Evolutionary conservation across 2,329 filamentous ascomycete genomes (phyloP).

Genomic region (Curvularia verruculosa): DNA sequence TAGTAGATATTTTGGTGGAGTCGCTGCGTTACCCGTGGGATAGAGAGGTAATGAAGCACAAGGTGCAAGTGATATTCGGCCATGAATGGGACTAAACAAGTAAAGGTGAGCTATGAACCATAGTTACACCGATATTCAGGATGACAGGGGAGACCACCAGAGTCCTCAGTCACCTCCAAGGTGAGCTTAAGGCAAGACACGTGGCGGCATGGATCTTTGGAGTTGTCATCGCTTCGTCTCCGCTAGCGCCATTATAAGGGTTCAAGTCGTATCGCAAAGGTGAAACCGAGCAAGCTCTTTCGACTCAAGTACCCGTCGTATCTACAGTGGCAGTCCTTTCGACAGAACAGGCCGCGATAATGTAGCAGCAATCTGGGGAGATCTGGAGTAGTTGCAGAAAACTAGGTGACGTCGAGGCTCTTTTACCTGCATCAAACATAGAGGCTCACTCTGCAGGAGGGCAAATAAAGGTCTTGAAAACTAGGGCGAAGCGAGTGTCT

Average conservation of each 20-base stretch:
- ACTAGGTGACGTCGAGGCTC: not conserved
- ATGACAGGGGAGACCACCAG: not conserved
- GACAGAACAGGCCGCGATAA: not conserved
- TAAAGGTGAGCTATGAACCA: constrained; percentile 8
- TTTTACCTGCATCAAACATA: not conserved
- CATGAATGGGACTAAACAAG: not conserved
- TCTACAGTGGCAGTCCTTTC: not conserved
- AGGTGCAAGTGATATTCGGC: not conserved
- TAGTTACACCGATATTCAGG: not conserved
- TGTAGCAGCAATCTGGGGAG: not conserved
- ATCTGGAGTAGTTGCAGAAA: too few species aligned
- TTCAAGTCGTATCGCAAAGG: not conserved
- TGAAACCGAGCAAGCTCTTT: not conserved
- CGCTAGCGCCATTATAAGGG: not conserved
- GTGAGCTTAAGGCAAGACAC: not conserved
- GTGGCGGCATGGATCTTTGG: not conserved
- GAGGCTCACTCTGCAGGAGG: not conserved
- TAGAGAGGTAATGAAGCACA: not conserved
- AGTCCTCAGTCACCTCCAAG: not conserved
- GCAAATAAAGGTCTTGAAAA: not conserved
- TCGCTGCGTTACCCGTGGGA: not conserved
- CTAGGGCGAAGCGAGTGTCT: not conserved
- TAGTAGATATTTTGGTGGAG: not conserved
- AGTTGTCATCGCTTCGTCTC: not conserved
- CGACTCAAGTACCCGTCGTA: too few species aligned